These are phyloP conservation scores for Colletotrichum sp. DNA, from an alignment of 2,329 filamentous ascomycete genomes.

Conservation along the genomic window DNA sequence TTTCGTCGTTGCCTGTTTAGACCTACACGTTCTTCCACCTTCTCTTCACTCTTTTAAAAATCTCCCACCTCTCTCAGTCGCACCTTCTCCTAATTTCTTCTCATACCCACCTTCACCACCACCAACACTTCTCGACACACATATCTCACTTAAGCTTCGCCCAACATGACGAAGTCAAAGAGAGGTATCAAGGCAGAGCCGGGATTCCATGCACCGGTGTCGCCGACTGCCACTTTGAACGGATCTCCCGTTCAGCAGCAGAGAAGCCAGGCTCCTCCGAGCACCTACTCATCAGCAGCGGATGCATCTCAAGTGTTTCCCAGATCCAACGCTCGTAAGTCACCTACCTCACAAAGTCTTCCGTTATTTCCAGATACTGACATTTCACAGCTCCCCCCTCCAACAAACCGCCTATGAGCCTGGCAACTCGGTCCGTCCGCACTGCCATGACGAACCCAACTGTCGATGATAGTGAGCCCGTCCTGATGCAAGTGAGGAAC, in stretches of 20 bases:
- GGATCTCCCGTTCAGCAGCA: neutral
- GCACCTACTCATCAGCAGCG: neutral
- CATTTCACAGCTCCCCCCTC: conserved; percentile 38
- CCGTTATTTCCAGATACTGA: neutral
- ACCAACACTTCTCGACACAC: neutral
- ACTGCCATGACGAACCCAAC: conserved; percentile 11
- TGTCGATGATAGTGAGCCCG: conserved; percentile 36
- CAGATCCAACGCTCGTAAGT: conserved; percentile 46
- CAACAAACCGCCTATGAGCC: conserved; percentile 25
- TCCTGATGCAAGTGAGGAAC: conserved; percentile 41
- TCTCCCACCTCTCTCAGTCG: neutral
- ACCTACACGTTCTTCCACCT: neutral
- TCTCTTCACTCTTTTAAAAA: neutral
- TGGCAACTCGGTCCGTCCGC: neutral
- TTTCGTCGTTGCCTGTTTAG: neutral
- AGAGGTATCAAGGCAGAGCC: conserved; percentile 14
- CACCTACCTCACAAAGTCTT: neutral
- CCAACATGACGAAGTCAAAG: conserved; percentile 12
- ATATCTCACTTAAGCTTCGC: neutral
- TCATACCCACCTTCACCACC: neutral
- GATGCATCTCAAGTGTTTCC: conserved; percentile 19
- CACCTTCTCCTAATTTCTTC: neutral
- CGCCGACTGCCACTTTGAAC: neutral
- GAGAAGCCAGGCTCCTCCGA: neutral
- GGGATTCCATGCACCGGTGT: neutral